Evolutionary conservation across 2,329 filamentous ascomycete genomes (phyloP).

Genomic region (Bipolaris cookei): DNA sequence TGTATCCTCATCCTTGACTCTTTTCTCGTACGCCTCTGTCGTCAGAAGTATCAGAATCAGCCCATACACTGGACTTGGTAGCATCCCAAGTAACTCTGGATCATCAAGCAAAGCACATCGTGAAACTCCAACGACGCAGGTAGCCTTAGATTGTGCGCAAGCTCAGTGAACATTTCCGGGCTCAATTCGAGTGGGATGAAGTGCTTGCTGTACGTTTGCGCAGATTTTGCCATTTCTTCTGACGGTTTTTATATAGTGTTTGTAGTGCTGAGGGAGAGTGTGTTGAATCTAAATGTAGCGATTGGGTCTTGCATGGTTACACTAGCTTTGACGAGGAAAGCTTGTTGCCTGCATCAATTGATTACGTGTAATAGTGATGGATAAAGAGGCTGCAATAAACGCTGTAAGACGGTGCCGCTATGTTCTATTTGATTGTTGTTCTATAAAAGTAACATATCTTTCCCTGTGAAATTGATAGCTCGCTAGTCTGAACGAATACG

Average conservation of each 20-base stretch:
- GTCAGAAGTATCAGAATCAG: constrained; percentile 93
- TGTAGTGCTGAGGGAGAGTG: not conserved
- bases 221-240: too few relatives aligned
- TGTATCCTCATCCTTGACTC: constrained; percentile 74
- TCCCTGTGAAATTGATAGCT: not conserved
- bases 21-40: constrained; percentile 75
- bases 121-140: constrained; percentile 73
- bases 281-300: not conserved
- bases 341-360: not conserved
- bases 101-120: constrained; percentile 89
- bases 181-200: constrained; percentile 66
- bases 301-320: not conserved
- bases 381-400: not conserved
- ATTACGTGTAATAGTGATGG: not conserved
- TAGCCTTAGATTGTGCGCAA: constrained; percentile 83
- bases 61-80: constrained; percentile 83
- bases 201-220: constrained; percentile 23
- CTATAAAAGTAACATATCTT: too few relatives aligned
- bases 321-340: not conserved
- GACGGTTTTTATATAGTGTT: not conserved
- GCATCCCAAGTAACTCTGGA: constrained; percentile 76
- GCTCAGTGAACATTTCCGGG: constrained; percentile 83
- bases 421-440: not conserved
- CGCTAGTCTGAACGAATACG: not conserved
- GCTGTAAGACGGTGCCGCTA: not conserved